A percentile compares a stretch with the other conserved stretches of the same genome.
Evolutionary conservation across 495 filamentous ascomycete species (phyloP).

Genomic region (Penicillium cinerascens): DNA sequence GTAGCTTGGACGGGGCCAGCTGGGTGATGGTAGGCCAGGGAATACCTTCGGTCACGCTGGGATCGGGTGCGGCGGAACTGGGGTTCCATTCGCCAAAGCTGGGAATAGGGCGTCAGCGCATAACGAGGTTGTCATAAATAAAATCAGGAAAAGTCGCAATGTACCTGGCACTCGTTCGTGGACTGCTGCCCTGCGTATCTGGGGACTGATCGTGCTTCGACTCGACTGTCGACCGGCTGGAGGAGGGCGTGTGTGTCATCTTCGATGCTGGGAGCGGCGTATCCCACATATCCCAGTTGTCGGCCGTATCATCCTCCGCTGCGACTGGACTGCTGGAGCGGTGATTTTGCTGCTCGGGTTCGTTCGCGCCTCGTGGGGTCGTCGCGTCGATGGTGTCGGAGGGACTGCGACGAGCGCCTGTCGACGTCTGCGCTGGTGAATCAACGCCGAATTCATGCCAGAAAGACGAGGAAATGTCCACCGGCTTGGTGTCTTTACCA

Average conservation of each 20-base stretch:
- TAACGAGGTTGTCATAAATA: slow-evolving; percentile 31
- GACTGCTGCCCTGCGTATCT: slow-evolving; percentile 44
- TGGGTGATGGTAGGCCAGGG: slow-evolving; percentile 64
- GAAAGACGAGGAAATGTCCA: slow-evolving; percentile 46
- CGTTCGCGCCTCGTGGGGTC: slow-evolving; percentile 33
- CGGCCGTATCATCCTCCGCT: slow-evolving; percentile 50
- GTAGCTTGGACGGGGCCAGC: slow-evolving; percentile 63
- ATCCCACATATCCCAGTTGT: slow-evolving; percentile 73
- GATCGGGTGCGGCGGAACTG: slow-evolving; percentile 27
- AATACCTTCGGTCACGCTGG: slow-evolving; percentile 53
- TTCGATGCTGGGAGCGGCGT: slow-evolving; percentile 43
- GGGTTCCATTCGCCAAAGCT: slow-evolving; percentile 46
- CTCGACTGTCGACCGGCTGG: slow-evolving; percentile 43
- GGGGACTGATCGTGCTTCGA: slow-evolving; percentile 47
- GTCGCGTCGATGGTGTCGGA: slow-evolving; percentile 17
- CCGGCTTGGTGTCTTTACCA: slow-evolving; percentile 48
- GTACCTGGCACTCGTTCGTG: slow-evolving; percentile 54
- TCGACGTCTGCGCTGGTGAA: slow-evolving; percentile 46
- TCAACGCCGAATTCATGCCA: slow-evolving; percentile 55
- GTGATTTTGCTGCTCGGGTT: slow-evolving; percentile 31
- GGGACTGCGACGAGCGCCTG: slow-evolving; percentile 31
- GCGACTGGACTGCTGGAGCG: slow-evolving; percentile 24
- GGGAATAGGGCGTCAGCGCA: slow-evolving; percentile 29
- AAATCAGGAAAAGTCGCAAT: slow-evolving; percentile 34
- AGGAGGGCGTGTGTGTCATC: slow-evolving; percentile 44